phyloP scores from a whole-genome alignment of 306 rosid genomes.

The Cajanus cajan region DNA sequence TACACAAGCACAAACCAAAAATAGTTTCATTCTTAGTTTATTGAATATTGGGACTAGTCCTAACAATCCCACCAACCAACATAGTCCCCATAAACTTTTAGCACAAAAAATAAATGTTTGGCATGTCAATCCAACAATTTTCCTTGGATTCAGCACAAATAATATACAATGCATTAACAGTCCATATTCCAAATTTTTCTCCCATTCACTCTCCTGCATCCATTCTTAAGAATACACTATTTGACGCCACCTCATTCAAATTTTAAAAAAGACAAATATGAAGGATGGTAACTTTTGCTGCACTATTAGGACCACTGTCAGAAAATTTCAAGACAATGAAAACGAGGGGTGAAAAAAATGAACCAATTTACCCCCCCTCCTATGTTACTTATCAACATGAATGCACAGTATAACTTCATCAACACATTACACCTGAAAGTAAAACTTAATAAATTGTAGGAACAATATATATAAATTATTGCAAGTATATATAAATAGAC shows the following conservation, averaged over 20 bases:
- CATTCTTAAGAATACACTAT: not conserved
- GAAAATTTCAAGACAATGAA: conserved; percentile 38
- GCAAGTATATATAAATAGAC: too few relatives aligned
- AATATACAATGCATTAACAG: not conserved
- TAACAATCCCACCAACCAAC: not conserved
- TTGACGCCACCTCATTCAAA: conserved; percentile 40
- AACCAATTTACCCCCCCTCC: conserved; percentile 31
- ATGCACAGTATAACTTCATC: too few relatives aligned
- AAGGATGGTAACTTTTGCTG: conserved; percentile 30
- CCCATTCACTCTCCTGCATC: not conserved
- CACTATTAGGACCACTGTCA: conserved; percentile 41
- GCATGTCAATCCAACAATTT: not conserved
- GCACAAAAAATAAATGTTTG: not conserved
- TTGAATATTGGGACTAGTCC: not conserved
- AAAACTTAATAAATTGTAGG: too few relatives aligned
- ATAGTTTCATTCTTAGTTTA: not conserved
- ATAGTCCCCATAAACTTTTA: not conserved
- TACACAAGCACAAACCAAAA: conserved; percentile 19
- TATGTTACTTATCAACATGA: too few relatives aligned
- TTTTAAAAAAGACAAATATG: conserved; percentile 41
- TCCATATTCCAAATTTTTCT: not conserved
- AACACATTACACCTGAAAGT: too few relatives aligned
- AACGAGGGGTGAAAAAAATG: conserved; percentile 30
- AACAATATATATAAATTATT: too few relatives aligned
- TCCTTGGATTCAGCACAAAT: not conserved